Evolutionary conservation across 164 flowering plant genomes (phyloP), one percentile per base, ranked within the genome.

Genomic region (Piper betle): DNA sequence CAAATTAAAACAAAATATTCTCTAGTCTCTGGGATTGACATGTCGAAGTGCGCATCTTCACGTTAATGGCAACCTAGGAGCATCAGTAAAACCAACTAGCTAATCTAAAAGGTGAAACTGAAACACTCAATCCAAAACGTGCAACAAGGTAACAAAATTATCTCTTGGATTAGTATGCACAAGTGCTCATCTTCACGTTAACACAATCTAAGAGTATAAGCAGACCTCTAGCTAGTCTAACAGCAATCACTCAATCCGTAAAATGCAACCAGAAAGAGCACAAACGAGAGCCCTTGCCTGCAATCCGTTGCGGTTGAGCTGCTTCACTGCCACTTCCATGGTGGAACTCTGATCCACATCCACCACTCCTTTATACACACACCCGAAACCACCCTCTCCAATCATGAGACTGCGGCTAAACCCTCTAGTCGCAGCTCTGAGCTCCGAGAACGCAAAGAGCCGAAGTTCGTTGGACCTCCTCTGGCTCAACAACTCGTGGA

Each of bases 331-430:
- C 58, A 92, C 96, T 53, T 88, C 87, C 71, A 84, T 57, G 69
- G 71, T 75, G 5, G 54, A 17, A 56, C 63, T 66, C 53, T 52
- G 43, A 46, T 61, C 65, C 16, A 68, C 61, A 54, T 62, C 79
- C 16, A 90, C 78, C 55, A 76, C 80, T 0, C 88, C 97, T 78
- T 77, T 74, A 58, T 79, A 91, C 16, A 91, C 98, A 60, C 84
- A 83, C 0, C 98, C 98, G 66, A 89, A 92, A 6, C 98, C 98
- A 7, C 98, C 98, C 62, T 92, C 98, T 0, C 98, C 98, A 19
- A 92, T 79, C 79, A 92, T 62, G 58, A 82, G 60, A 3, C 65
- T 69, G 37, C 96, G 69, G 62, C 84, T 87, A 67, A 92, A 92
- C 59, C 93, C 91, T 25, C 84, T 68, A 6, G 96, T 92, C 5